Evolutionary conservation across 441 rosid genomes (phyloP).

Genomic region (Hura crepitans): DNA sequence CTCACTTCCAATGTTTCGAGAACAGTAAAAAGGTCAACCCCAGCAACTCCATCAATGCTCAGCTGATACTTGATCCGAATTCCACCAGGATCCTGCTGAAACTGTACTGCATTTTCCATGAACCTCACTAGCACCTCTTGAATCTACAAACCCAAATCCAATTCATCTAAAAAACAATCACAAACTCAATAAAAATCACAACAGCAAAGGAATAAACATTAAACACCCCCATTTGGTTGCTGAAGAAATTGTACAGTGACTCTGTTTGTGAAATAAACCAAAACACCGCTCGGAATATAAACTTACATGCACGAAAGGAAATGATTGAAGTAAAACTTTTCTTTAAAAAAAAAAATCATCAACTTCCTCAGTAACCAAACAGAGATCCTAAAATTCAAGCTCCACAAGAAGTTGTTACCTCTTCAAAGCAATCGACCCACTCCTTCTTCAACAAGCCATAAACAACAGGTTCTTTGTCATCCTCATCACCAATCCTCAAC

Average conservation of each 20-base stretch:
- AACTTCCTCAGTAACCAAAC: constrained; percentile 29
- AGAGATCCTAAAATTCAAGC: not conserved
- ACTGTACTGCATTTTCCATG: constrained; percentile 65
- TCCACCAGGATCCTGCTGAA: constrained; percentile 48
- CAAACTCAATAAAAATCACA: constrained; percentile 41
- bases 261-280: not conserved
- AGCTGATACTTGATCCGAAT: constrained; percentile 52
- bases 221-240: constrained; percentile 13
- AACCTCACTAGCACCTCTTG: constrained; percentile 75
- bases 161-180: constrained; percentile 51
- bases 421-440: constrained; percentile 79
- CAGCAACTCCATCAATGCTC: constrained; percentile 43
- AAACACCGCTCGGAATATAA: not conserved
- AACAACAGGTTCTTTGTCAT: constrained; percentile 64
- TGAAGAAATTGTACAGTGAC: not conserved
- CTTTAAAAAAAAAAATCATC: too few relatives aligned
- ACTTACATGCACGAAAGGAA: not conserved
- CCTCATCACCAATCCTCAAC: constrained; percentile 64
- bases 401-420: constrained; percentile 26
- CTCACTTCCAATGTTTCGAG: constrained; percentile 87
- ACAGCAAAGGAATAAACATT: constrained; percentile 19
- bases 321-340: constrained; percentile 3
- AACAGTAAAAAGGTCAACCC: constrained; percentile 50
- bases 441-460: constrained; percentile 64
- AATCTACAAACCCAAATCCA: constrained; percentile 83